Percentiles rank a stretch among this genome's conserved stretches.
phyloP scores from a whole-genome alignment of 805 yeast species.

The Zygotorulaspora danielsina region DNA sequence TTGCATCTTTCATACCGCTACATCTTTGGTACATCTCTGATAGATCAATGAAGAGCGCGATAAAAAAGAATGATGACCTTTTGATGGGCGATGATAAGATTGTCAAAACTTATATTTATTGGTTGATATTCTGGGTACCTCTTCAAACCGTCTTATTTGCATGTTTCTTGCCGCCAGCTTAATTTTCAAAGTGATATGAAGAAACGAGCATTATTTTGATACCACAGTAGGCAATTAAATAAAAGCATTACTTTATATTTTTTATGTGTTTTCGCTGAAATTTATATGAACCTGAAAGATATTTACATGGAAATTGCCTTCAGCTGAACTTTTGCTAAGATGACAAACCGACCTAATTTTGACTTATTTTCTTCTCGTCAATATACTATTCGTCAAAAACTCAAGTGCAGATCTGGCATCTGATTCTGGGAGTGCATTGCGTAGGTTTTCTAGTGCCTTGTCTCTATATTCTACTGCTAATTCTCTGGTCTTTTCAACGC shows the following conservation, averaged over 20 bases:
- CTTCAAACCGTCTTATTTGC: constrained; percentile 71
- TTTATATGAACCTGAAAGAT: too few species aligned
- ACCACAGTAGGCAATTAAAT: background rate
- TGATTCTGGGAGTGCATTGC: constrained; percentile 70
- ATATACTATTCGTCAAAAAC: constrained; percentile 73
- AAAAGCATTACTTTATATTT: too few species aligned
- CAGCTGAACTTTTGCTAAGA: background rate
- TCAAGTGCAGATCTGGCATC: constrained; percentile 87
- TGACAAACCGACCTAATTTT: background rate
- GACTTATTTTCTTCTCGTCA: constrained; percentile 62
- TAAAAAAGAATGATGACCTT: constrained; percentile 14
- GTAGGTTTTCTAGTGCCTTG: constrained; percentile 66
- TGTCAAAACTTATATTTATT: constrained; percentile 42
- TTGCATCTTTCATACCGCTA: constrained; percentile 72
- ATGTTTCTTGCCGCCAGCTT: constrained; percentile 94
- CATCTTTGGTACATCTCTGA: constrained; percentile 67
- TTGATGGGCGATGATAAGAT: constrained; percentile 19
- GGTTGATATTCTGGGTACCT: constrained; percentile 58
- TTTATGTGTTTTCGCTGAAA: too few species aligned
- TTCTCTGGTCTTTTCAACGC: constrained; percentile 68
- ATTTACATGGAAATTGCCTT: too few species aligned
- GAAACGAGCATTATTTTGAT: background rate
- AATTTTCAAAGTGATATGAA: constrained; percentile 8
- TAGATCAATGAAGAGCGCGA: constrained; percentile 25
- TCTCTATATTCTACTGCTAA: constrained; percentile 77